Conservation (phyloP, 2,329 filamentous ascomycete genomes). For the Phaeosphaeriaceae sp. region DNA sequence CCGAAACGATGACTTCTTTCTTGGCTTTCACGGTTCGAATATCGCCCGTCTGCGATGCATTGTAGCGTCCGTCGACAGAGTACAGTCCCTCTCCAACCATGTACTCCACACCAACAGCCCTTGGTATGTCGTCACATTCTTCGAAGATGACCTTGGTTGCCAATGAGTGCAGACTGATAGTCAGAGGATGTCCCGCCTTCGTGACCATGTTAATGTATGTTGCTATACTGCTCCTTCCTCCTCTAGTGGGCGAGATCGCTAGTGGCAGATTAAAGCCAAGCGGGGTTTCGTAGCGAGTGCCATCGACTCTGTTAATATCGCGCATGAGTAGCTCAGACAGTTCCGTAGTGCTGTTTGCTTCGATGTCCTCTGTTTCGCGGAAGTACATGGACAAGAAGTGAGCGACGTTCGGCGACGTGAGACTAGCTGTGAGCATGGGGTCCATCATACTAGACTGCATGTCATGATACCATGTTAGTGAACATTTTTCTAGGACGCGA, state of each 20-base stretch:
- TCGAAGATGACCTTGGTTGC: slow-evolving; percentile 70
- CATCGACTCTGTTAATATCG: neutral
- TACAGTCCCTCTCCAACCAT: slow-evolving; percentile 48
- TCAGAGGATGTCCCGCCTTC: slow-evolving; percentile 48
- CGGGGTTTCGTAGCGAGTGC: neutral
- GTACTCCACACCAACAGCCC: slow-evolving; percentile 49
- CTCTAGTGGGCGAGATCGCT: neutral
- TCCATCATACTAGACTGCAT: neutral
- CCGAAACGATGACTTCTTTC: slow-evolving; percentile 34
- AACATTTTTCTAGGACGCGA: neutral
- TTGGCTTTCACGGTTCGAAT: slow-evolving; percentile 18
- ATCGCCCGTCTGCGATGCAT: slow-evolving; percentile 38
- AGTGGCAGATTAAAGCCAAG: neutral
- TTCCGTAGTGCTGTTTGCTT: neutral
- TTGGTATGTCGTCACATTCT: slow-evolving; percentile 64
- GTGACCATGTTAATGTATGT: slow-evolving; percentile 47
- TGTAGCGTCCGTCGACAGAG: slow-evolving; percentile 45
- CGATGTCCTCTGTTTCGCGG: neutral
- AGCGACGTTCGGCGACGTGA: neutral
- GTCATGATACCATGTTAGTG: neutral
- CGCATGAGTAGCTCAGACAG: neutral
- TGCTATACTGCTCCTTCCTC: neutral
- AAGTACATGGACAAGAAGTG: neutral
- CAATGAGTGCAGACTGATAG: slow-evolving; percentile 64
- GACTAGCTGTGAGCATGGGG: neutral